These are phyloP conservation scores for Arctium minus DNA, from an alignment of 129 eudicot genomes.

Conservation along the genomic window DNA sequence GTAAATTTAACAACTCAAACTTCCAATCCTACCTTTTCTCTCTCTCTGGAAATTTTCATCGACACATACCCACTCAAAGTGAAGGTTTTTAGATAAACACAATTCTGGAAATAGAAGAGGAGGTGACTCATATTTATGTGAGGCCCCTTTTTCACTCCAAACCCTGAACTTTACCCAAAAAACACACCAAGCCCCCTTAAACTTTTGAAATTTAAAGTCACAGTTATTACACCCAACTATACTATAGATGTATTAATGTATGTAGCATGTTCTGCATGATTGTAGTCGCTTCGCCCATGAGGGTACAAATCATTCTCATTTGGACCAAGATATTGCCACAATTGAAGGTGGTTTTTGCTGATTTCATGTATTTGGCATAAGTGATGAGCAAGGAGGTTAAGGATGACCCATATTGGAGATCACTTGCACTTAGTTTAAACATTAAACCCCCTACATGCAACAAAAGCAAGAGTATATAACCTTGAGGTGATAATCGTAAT, in stretches of 20 bases:
- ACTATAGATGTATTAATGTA: constrained; percentile 77
- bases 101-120: too few species aligned
- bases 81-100: too few species aligned
- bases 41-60: too few species aligned
- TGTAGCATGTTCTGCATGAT: constrained; percentile 87
- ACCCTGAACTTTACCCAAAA: too few species aligned
- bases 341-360: constrained; percentile 45
- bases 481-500: neutral
- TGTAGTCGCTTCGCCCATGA: constrained; percentile 78
- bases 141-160: too few species aligned
- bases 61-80: too few species aligned
- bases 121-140: too few species aligned
- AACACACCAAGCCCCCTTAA: too few species aligned
- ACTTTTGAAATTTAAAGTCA: too few species aligned
- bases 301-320: constrained; percentile 76
- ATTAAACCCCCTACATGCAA: constrained; percentile 69
- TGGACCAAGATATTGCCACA: constrained; percentile 79
- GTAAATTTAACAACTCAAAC: too few species aligned
- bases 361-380: constrained; percentile 75
- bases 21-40: too few species aligned
- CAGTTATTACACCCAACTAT: neutral
- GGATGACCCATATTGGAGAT: constrained; percentile 87
- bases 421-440: constrained; percentile 63
- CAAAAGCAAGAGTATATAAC: neutral
- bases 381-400: constrained; percentile 72